phyloP scores from a whole-genome alignment of 2,329 filamentous ascomycete genomes.

The Cercospora sp. region DNA sequence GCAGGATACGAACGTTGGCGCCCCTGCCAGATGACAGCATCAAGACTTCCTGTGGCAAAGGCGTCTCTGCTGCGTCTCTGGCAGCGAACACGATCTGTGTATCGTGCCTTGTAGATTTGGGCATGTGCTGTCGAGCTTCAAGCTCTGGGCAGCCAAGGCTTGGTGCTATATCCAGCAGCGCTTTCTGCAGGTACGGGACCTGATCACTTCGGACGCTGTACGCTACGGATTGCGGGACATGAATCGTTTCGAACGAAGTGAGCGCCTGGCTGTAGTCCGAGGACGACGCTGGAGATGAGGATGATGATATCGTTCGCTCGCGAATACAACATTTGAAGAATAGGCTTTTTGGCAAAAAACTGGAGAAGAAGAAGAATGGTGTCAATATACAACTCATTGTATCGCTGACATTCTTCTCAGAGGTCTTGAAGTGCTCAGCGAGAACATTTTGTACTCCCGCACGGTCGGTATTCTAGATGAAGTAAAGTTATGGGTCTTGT shows the following conservation, averaged over 20 bases:
- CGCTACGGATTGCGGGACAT: conserved; percentile 5
- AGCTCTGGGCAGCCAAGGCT: conserved; percentile 8
- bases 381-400: conserved; percentile 2
- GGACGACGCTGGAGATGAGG: background rate
- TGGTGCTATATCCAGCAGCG: conserved; percentile 7
- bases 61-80: conserved; percentile 13
- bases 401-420: background rate
- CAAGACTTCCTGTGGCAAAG: conserved; percentile 13
- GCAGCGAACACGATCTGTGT: conserved; percentile 16
- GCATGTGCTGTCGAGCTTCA: conserved; percentile 9
- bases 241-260: conserved; percentile 3
- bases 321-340: background rate
- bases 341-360: background rate
- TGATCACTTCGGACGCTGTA: conserved; percentile 16
- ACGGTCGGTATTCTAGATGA: background rate
- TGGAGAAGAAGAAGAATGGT: background rate
- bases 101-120: conserved; percentile 13
- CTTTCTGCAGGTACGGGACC: conserved; percentile 15
- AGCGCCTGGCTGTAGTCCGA: conserved; percentile 9
- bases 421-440: background rate
- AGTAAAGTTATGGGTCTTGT: background rate
- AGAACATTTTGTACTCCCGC: background rate
- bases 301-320: background rate
- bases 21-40: conserved; percentile 16
- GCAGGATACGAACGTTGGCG: conserved; percentile 12